phyloP scores from a whole-genome alignment of 208 protist genomes.

The Acanthamoeba triangularis region DNA sequence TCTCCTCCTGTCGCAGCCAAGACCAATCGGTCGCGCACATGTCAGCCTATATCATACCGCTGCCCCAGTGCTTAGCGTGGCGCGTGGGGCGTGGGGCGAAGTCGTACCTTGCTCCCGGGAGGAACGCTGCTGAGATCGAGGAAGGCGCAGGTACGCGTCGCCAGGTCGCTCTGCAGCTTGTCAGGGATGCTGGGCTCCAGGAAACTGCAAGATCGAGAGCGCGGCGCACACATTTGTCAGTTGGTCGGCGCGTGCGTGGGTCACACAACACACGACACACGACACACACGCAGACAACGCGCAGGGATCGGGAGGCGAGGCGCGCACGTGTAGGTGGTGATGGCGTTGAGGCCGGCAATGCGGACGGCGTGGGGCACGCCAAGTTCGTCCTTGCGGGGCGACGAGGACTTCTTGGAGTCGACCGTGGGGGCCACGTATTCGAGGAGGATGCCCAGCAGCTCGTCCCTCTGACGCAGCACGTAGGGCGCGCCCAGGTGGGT shows the following conservation, averaged over 20 bases:
- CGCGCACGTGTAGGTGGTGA: slow-evolving; percentile 9
- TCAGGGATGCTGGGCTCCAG: slow-evolving; percentile 15
- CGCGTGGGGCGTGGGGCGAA: background rate
- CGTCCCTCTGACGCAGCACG: slow-evolving; percentile 79
- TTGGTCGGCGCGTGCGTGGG: background rate
- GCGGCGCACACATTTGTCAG: background rate
- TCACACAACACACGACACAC: no score
- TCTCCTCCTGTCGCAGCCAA: background rate
- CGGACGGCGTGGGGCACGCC: slow-evolving; percentile 4
- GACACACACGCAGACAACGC: background rate
- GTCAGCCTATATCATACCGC: background rate
- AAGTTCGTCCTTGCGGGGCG: background rate
- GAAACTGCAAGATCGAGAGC: background rate
- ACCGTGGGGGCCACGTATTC: slow-evolving; percentile 68
- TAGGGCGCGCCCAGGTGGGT: slow-evolving; percentile 65
- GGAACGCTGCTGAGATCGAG: background rate
- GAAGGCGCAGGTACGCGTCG: slow-evolving; percentile 1
- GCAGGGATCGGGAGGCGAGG: background rate
- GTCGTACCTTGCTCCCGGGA: background rate
- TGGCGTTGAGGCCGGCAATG: slow-evolving; percentile 41
- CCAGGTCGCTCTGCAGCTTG: slow-evolving; percentile 21
- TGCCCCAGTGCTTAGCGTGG: no score
- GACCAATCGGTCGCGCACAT: background rate
- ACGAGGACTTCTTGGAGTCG: slow-evolving; percentile 32
- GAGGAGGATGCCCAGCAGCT: slow-evolving; percentile 79